Conservation (phyloP, 768 basidiomycete species). For the Pleurotus salmoneostramineus region DNA sequence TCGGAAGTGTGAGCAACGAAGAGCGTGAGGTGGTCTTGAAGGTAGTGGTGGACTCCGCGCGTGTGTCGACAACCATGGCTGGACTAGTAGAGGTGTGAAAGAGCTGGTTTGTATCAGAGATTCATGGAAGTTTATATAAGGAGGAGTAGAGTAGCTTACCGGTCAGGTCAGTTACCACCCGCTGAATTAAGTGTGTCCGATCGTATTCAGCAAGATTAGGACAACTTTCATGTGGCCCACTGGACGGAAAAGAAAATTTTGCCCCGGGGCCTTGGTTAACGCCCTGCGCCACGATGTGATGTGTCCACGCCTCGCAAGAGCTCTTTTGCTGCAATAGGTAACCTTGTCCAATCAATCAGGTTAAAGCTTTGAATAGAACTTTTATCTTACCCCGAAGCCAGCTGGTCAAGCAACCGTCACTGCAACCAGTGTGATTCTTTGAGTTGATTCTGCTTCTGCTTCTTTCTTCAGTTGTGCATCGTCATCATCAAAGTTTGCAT, state of each 20-base stretch:
- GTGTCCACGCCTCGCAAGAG: not conserved
- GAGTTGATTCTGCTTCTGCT: not conserved
- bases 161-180: not conserved
- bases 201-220: constrained; percentile 4
- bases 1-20: constrained; percentile 15
- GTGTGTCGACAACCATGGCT: constrained; percentile 6
- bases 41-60: not conserved
- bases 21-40: constrained; percentile 1
- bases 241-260: constrained; percentile 5
- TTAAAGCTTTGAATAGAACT: not conserved
- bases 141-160: not conserved
- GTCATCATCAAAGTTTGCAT: not conserved
- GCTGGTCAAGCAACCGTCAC: not conserved
- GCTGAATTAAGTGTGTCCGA: not conserved
- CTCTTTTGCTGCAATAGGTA: constrained; percentile 8
- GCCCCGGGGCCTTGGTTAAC: not conserved
- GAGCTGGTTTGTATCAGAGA: not conserved
- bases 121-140: not conserved
- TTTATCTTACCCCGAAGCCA: constrained; percentile 6
- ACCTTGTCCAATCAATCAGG: not conserved
- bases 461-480: not conserved
- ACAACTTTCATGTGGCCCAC: constrained; percentile 1
- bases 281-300: not conserved
- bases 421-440: not conserved
- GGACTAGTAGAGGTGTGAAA: not conserved